Conservation (phyloP, 108 stramenopile genomes). For the Seminavis robusta region DNA sequence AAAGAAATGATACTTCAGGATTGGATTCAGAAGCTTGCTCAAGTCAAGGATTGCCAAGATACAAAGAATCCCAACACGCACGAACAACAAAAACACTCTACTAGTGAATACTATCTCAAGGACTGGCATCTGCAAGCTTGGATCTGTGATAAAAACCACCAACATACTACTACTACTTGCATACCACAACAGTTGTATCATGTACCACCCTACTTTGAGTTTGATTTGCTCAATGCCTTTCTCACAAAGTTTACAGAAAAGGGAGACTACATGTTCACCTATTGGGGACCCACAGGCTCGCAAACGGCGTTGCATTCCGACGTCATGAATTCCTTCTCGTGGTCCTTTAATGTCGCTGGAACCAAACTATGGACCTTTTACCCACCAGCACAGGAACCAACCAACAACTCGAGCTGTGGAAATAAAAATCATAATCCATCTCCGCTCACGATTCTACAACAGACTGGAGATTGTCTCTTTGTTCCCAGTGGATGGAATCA, state of each 20-base stretch:
- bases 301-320: slow-evolving; percentile 75
- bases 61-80: not conserved
- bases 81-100: not conserved
- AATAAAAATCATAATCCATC: slow-evolving; percentile 1
- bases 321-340: slow-evolving; percentile 83
- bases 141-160: not conserved
- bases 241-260: slow-evolving; percentile 29
- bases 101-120: slow-evolving; percentile 52
- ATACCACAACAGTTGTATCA: slow-evolving; percentile 37
- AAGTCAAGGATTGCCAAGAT: slow-evolving; percentile 4
- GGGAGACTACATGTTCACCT: slow-evolving; percentile 83
- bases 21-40: slow-evolving; percentile 36
- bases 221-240: slow-evolving; percentile 62
- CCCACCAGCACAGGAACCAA: slow-evolving; percentile 1
- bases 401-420: not conserved
- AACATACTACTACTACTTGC: too few species aligned
- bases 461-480: slow-evolving; percentile 71
- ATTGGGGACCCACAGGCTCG: slow-evolving; percentile 76
- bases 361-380: slow-evolving; percentile 81
- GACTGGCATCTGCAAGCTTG: slow-evolving; percentile 72
- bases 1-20: slow-evolving; percentile 30
- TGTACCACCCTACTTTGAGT: slow-evolving; percentile 42
- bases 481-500: slow-evolving; percentile 84
- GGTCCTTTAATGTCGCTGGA: slow-evolving; percentile 84
- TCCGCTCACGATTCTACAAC: slow-evolving; percentile 50